A percentile compares a stretch with the other conserved stretches of the same genome.
These are phyloP conservation scores for Scenedesmus sp. DNA, from an alignment of 163 green algal species.

Conservation along the genomic window DNA sequence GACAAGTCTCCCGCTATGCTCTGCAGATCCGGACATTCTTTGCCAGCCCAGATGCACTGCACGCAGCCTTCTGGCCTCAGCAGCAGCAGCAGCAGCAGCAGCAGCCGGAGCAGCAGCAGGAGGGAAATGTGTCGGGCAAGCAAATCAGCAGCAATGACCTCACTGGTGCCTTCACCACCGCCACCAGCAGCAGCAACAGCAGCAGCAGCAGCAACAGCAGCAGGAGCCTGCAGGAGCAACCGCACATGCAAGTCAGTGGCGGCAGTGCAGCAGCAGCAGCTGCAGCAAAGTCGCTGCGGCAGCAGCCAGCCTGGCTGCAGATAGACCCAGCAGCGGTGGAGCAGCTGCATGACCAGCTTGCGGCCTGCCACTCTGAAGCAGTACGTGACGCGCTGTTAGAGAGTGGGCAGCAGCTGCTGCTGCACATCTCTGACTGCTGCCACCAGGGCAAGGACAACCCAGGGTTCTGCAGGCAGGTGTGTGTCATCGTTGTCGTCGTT, in stretches of 20 bases:
- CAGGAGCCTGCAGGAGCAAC: constrained; percentile 30
- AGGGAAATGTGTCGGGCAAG: background rate
- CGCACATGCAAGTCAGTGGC: background rate
- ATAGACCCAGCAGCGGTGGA: constrained; percentile 45
- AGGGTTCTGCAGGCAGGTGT: constrained; percentile 40
- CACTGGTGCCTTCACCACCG: background rate
- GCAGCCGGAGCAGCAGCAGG: no score
- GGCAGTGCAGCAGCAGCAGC: constrained; percentile 23
- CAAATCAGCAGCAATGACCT: background rate
- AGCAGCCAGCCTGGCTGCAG: constrained; percentile 15
- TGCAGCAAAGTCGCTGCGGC: constrained; percentile 9
- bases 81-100: background rate
- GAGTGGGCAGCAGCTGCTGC: constrained; percentile 38
- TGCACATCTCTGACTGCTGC: constrained; percentile 30
- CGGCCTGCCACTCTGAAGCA: constrained; percentile 21
- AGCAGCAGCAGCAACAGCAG: no score
- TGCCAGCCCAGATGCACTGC: constrained; percentile 34
- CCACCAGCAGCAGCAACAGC: constrained; percentile 12
- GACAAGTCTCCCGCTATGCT: background rate
- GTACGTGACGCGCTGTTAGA: constrained; percentile 26
- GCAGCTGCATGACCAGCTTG: constrained; percentile 15
- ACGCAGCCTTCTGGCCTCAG: constrained; percentile 41
- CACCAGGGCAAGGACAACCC: constrained; percentile 15
- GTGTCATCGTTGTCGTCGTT: background rate
- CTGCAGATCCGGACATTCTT: constrained; percentile 33